These are phyloP conservation scores for Lolium rigidum DNA, from an alignment of 176 grass and related monocot genomes.

Conservation along the genomic window DNA sequence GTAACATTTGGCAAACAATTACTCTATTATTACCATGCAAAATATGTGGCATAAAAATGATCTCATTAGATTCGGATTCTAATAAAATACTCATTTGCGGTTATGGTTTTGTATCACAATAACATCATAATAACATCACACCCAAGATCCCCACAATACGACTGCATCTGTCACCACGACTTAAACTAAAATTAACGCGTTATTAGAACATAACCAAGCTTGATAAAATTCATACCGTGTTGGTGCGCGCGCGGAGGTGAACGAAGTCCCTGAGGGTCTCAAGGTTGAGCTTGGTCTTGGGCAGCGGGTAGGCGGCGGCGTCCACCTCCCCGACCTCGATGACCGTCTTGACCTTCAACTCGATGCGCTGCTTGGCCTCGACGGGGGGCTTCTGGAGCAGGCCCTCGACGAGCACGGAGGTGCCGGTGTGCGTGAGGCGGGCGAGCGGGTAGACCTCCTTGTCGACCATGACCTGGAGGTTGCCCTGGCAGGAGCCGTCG, in stretches of 20 bases:
- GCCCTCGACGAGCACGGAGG: slow-evolving; percentile 85
- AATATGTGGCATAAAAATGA: background rate
- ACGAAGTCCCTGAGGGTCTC: slow-evolving; percentile 82
- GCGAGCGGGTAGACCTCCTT: slow-evolving; percentile 60
- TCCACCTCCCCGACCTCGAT: slow-evolving; percentile 83
- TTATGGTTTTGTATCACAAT: background rate
- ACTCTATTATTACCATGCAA: background rate
- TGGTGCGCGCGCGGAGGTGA: slow-evolving; percentile 86
- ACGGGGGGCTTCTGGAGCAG: slow-evolving; percentile 75
- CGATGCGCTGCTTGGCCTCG: slow-evolving; percentile 79
- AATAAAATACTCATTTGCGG: background rate
- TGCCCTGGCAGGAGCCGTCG: slow-evolving; percentile 81
- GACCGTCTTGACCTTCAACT: slow-evolving; percentile 69
- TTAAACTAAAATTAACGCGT: background rate
- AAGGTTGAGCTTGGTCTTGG: slow-evolving; percentile 78
- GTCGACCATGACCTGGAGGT: slow-evolving; percentile 83
- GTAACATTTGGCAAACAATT: no score
- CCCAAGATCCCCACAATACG: background rate
- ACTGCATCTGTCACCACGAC: no score
- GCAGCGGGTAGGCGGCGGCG: slow-evolving; percentile 74
- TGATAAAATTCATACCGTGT: slow-evolving; percentile 66
- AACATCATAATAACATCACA: background rate
- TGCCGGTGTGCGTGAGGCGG: slow-evolving; percentile 72
- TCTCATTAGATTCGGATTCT: background rate
- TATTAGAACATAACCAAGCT: background rate